Conservation (phyloP, 1,284 basidiomycete species). For the Fomitiporia mediterranea region DNA sequence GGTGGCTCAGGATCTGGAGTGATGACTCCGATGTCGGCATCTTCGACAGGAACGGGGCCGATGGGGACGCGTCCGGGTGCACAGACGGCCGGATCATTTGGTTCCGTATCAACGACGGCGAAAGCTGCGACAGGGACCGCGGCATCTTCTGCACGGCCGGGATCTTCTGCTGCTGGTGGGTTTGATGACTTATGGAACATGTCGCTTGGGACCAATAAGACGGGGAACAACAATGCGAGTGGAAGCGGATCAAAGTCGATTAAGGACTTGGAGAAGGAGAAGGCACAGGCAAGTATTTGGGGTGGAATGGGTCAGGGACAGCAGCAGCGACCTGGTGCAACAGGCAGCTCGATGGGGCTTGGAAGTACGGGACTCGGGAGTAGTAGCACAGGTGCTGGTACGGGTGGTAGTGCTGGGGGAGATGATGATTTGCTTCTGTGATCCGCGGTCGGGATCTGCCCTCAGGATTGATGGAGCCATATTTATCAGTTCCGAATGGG, state of each 20-base stretch:
- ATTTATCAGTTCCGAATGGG: too few relatives aligned
- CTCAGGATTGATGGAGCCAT: too few relatives aligned
- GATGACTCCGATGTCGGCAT: constrained; percentile 19
- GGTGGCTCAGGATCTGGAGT: constrained; percentile 5
- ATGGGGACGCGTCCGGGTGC: constrained; percentile 21
- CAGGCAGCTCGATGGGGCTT: constrained; percentile 20
- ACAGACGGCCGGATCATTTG: constrained; percentile 25
- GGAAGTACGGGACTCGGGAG: constrained; percentile 29
- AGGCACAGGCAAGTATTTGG: constrained; percentile 77
- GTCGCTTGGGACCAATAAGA: constrained; percentile 56
- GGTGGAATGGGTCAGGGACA: constrained; percentile 35
- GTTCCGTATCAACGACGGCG: constrained; percentile 25
- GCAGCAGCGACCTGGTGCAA: neutral
- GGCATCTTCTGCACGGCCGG: constrained; percentile 30
- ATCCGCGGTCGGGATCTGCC: constrained; percentile 22
- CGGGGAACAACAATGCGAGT: constrained; percentile 24
- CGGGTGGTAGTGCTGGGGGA: constrained; percentile 29
- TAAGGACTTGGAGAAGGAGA: constrained; percentile 84
- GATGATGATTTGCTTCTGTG: constrained; percentile 53
- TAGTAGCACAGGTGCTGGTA: constrained; percentile 43
- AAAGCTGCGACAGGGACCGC: constrained; percentile 27
- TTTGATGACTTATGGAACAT: constrained; percentile 93
- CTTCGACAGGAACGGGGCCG: constrained; percentile 15
- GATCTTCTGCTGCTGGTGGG: constrained; percentile 33
- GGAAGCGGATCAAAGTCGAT: constrained; percentile 66